phyloP scores from a whole-genome alignment of 306 rosid genomes.

The Begonia masoniana region DNA sequence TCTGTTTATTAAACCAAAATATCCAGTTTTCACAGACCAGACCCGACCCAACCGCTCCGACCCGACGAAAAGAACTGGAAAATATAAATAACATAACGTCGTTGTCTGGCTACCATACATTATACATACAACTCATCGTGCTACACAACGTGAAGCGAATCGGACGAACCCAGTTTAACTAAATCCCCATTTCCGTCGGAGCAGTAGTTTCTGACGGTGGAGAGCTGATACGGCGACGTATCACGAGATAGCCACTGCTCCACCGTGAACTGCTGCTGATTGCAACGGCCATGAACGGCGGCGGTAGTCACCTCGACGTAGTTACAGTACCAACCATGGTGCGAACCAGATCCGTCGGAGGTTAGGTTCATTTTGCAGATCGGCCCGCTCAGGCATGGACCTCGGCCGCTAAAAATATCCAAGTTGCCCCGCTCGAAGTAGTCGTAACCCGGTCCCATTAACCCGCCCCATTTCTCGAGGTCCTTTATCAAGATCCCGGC shows the following conservation, averaged over 20 bases:
- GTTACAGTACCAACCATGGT: constrained; percentile 91
- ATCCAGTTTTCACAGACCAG: too few relatives aligned
- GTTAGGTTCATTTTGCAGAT: constrained; percentile 66
- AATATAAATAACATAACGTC: too few relatives aligned
- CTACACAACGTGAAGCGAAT: not conserved
- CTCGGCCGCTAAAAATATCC: constrained; percentile 74
- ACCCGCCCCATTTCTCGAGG: constrained; percentile 63
- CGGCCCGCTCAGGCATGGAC: constrained; percentile 44
- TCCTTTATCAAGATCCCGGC: constrained; percentile 35
- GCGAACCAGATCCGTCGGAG: constrained; percentile 56
- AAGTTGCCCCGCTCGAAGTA: constrained; percentile 88
- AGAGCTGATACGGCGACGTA: constrained; percentile 48
- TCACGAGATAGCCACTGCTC: constrained; percentile 89
- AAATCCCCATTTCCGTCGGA: not conserved
- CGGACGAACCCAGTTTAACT: not conserved
- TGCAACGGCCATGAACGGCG: constrained; percentile 39
- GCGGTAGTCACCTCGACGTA: constrained; percentile 65
- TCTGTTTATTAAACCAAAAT: too few relatives aligned
- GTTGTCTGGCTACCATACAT: too few relatives aligned
- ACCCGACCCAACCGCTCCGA: too few relatives aligned
- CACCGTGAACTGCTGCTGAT: constrained; percentile 29
- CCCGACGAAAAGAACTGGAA: too few relatives aligned
- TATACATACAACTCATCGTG: not conserved
- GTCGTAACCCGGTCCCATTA: constrained; percentile 46
- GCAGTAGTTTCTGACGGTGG: constrained; percentile 37